phyloP scores from a whole-genome alignment of 306 rosid genomes.

The Lupinus albus region DNA sequence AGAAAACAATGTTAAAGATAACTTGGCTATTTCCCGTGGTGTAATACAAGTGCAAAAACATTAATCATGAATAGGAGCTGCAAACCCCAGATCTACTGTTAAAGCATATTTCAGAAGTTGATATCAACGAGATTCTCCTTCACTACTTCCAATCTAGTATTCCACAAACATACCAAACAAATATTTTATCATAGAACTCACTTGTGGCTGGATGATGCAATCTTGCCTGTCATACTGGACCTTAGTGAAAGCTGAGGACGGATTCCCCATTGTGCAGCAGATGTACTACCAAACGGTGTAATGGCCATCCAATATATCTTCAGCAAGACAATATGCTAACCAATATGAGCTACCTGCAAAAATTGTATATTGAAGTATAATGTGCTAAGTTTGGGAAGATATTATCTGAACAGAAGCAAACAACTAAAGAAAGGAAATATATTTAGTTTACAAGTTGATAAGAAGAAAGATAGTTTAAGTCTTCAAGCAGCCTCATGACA shows the following conservation, averaged over 20 bases:
- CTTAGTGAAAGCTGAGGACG: constrained; percentile 59
- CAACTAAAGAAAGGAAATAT: background rate
- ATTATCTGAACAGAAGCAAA: background rate
- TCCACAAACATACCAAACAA: background rate
- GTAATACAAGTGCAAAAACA: constrained; percentile 12
- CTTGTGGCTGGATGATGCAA: constrained; percentile 57
- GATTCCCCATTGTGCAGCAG: constrained; percentile 79
- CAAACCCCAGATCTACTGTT: constrained; percentile 23
- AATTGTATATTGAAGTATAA: constrained; percentile 15
- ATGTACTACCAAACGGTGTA: constrained; percentile 69
- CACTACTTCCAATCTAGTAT: too few species aligned
- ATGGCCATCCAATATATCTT: constrained; percentile 66
- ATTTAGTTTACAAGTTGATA: background rate
- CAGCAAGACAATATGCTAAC: constrained; percentile 27
- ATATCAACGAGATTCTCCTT: background rate
- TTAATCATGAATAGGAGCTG: constrained; percentile 28
- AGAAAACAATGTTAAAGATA: background rate
- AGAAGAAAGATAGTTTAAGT: background rate
- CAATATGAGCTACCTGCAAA: background rate
- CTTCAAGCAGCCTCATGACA: constrained; percentile 12
- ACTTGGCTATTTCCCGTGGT: background rate
- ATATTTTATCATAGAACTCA: constrained; percentile 44
- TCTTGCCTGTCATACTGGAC: constrained; percentile 54
- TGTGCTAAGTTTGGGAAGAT: background rate
- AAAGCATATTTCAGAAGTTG: background rate